Evolutionary conservation across 345 rosid genomes (phyloP), one percentile per base, ranked within the genome.

Genomic region (Eutrema japonicum): DNA sequence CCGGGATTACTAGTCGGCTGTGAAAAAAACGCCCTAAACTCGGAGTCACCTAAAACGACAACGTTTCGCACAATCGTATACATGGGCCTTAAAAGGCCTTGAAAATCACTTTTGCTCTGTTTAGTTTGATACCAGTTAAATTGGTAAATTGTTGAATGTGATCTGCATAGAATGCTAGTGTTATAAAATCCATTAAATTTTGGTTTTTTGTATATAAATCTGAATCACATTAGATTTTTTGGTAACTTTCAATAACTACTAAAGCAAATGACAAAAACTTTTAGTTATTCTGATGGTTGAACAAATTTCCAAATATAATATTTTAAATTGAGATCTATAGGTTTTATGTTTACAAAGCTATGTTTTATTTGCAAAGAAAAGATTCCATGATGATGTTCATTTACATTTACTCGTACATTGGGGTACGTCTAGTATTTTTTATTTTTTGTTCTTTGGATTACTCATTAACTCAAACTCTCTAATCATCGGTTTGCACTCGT

Each of bases 11-110:
- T 37, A 40, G 37, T 12, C 69, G 63, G 37, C 38, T 38, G 60
- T 30, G 40, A 57, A 40, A 40, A 52, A 40, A 52, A 54, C 48
- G 13, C 8, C 64, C 57, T 36, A 49, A 51, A 62, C 40, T 72
- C 54, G 12, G 10, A 16, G 11, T 41, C 16, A 7, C 5, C 26
- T 1, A 13, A 8, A 62, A 64, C 58, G 71, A 1, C 65, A 7
- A 3, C 71, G 65, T 45, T 64, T 64, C 10, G 3, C 2, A 10
- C 12, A 32, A 48, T 49, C 55, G 2, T 27, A 14, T 16, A 11
- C 10, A 18, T 41, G 76, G 62, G 76, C 70, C 63, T 4, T 49
- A 53, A 42, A 8, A 40, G 77, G 65, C 77, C 49, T 64, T 43
- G 4, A 18, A 6, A 10, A 4, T 16, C 26, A 11, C 11, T n/a